Conservation (phyloP, 1,139 yeast species). For the Blastobotrys petasosporus region DNA sequence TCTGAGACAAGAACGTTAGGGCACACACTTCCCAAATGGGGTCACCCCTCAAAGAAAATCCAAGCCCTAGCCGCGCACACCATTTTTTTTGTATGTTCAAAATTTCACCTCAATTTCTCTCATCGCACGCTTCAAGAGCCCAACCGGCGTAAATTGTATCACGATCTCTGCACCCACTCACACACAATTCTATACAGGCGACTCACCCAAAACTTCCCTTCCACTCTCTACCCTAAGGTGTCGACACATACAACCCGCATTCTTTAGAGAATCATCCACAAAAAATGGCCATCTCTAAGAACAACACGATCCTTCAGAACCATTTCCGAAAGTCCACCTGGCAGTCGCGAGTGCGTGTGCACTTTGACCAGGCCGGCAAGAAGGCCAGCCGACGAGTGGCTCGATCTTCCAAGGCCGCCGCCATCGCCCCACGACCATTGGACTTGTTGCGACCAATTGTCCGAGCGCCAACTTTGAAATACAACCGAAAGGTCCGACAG, state of each 20-base stretch:
- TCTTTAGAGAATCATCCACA: no score
- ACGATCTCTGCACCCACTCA: not conserved
- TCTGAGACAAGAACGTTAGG: not conserved
- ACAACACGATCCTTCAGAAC: slow-evolving; percentile 59
- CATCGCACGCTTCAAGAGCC: no score
- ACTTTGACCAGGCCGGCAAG: slow-evolving; percentile 99
- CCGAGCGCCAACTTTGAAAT: slow-evolving; percentile 96
- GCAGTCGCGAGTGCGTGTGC: slow-evolving; percentile 99
- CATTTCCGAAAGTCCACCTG: slow-evolving; percentile 90
- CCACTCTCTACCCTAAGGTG: not conserved
- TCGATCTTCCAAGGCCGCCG: slow-evolving; percentile 91
- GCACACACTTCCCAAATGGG: not conserved
- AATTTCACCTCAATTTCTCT: no score
- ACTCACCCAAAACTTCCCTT: not conserved
- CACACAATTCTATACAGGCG: not conserved
- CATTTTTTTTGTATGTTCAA: no score
- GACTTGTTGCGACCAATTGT: slow-evolving; percentile 96
- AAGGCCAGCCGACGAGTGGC: slow-evolving; percentile 94
- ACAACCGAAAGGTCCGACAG: slow-evolving; percentile 99
- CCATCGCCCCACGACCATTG: slow-evolving; percentile 95
- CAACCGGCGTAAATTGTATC: not conserved
- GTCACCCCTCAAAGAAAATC: no score
- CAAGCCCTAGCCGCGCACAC: no score
- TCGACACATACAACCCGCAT: not conserved
- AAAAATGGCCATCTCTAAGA: slow-evolving; percentile 85